Evolutionary conservation across 768 basidiomycete genomes (phyloP), one percentile per base, ranked within the genome.

Genomic region (Sutorius australiensis): DNA sequence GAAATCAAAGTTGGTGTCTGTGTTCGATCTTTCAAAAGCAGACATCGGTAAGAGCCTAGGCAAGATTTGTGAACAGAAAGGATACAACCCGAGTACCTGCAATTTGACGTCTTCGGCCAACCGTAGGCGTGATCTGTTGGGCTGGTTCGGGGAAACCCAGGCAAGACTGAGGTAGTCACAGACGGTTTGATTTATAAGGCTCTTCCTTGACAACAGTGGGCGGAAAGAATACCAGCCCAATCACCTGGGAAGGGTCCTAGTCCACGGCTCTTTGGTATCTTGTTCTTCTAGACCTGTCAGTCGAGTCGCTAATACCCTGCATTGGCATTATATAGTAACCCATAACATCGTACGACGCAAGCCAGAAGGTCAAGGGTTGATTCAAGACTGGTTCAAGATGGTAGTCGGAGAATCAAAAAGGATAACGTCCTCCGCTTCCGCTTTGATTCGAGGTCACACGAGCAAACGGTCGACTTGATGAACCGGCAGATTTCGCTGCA

Each of bases 1-100:
- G 51, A 59, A 63, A 62, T 64, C 43, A 39, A 16, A 28, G 37
- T 27, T 34, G 44, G 51, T 14, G 13, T 42, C 28, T 37, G 38
- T 28, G 19, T 31, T 61, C 12, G 32, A 39, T 17, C 30, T 21
- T 37, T 14, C 36, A 37, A n/a, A 37, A 9, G 4, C n/a, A n/a
- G n/a, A n/a, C n/a, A n/a, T n/a, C n/a, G n/a, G 24, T 24, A 24
- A 24, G 24, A 24, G 24, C 24, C 24, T 24, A 24, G 24, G 24
- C 36, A 8, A 10, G n/a, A n/a, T 37, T 8, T 17, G n/a, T 37
- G 36, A 17, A 10, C 14, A 37, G n/a, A 17, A 1, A 5, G n/a
- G 36, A 37, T 37, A 37, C n/a, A n/a, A 9, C 36, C 4, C 6
- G 3, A 16, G 33, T 34, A 14, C 1, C 36, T 8, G 14, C 9